Evolutionary conservation across 116 monocot species (phyloP), one percentile per base, ranked within the genome.

Genomic region (Papilionanthe hybrid): DNA sequence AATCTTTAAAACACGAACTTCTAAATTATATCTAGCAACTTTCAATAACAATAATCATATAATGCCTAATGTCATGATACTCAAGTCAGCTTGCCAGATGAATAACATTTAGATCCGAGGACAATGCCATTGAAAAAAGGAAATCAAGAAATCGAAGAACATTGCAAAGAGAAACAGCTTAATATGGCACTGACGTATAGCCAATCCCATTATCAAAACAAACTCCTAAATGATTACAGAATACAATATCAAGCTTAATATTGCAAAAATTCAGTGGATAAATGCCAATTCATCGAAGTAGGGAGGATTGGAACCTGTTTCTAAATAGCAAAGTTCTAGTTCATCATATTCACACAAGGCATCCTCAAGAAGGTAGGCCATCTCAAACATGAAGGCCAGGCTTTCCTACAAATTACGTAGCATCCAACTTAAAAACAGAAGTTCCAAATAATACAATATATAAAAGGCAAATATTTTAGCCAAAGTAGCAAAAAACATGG

Each of bases 321-420:
- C 99, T 60, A 91, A 78, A 84, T 95, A 99, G 81, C 99, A 99
- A 67, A 95, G 91, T 81, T 99, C 99, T 53, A 99, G 86, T 79
- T 99, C 99, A 86, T 99, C 99, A 82, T 93, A 99, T 91, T 99
- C 99, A 67, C 95, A 92, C 80, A 99, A 89, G 56, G 99, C 73
- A 85, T 99, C 99, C 86, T 99, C 99, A 88, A 93, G 81, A 76
- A 99, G 95, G 89, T 94, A 88, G 60, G 93, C 87, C 90, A 99
- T 95, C 81, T 95, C 99, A 93, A 99, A 99, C 95, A 99, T 93
- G 79, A 93, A 99, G 67, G 99, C 95, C 56, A 99, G 85, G 88
- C 99, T 99, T 86, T 95, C 99, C 99, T 99, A 84, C 12, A 81
- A 82, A 82, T 25, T 22, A 77, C 71, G 53, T 19, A 9, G 53